phyloP scores from a whole-genome alignment of 192 early-diverging fungal species.

The Lobosporangium transversale region DNA sequence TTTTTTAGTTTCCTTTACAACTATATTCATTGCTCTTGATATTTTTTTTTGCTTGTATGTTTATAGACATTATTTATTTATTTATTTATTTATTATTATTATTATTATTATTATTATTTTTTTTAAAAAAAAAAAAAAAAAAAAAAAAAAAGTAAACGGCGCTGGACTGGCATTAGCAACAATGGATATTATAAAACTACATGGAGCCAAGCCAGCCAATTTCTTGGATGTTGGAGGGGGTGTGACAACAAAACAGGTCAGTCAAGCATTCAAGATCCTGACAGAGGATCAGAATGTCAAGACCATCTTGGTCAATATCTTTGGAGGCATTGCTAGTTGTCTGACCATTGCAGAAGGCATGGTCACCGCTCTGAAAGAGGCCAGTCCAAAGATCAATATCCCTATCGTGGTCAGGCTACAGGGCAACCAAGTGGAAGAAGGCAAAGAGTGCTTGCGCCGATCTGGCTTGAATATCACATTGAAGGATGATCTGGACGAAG shows the following conservation, averaged over 20 bases:
- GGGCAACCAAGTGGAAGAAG: conserved; percentile 43
- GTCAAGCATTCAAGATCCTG: conserved; percentile 48
- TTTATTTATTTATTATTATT: neutral
- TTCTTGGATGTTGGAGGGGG: conserved; percentile 50
- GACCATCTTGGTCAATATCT: conserved; percentile 47
- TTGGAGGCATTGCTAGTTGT: conserved; percentile 49
- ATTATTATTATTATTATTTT: neutral
- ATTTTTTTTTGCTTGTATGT: neutral
- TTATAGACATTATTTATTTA: neutral
- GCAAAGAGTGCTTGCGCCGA: conserved; percentile 26
- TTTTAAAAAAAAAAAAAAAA: no score
- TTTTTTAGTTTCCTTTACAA: no score
- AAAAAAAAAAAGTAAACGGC: conserved; percentile 23
- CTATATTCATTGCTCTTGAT: no score
- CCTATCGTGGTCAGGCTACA: conserved; percentile 44
- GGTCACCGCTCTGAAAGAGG: conserved; percentile 24
- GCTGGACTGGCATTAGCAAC: conserved; percentile 43
- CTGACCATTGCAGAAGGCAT: conserved; percentile 45
- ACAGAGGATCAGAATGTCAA: conserved; percentile 50
- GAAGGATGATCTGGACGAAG: conserved; percentile 41
- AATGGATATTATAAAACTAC: conserved; percentile 51
- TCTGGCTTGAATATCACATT: conserved; percentile 34
- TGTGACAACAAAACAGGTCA: conserved; percentile 37
- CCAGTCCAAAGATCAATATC: conserved; percentile 30
- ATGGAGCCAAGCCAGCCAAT: conserved; percentile 38